phyloP scores from a whole-genome alignment of 257 asterid genomes.

The Solanum bulbocastanum region DNA sequence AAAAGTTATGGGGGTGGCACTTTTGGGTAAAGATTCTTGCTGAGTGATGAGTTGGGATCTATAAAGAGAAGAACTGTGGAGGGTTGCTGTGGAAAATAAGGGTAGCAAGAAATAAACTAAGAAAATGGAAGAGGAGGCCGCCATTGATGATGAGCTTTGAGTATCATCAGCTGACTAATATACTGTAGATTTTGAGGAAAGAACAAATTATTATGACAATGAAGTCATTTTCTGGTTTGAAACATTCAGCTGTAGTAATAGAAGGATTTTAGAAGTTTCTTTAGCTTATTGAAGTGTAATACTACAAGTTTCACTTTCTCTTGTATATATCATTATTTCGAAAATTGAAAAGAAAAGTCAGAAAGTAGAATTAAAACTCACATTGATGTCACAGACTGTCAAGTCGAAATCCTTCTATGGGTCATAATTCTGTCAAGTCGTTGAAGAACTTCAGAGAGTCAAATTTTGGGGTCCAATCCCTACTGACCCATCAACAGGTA shows the following conservation, averaged over 20 bases:
- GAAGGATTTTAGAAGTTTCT: too few relatives aligned
- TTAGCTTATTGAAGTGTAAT: neutral
- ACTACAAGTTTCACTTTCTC: neutral
- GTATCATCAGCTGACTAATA: neutral
- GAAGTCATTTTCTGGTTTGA: neutral
- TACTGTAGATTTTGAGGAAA: neutral
- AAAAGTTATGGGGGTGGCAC: conserved; percentile 23
- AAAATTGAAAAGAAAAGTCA: too few relatives aligned
- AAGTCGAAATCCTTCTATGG: neutral
- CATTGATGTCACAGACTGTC: too few relatives aligned
- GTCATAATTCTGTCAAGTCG: neutral
- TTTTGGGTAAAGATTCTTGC: neutral
- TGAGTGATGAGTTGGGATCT: conserved; percentile 8
- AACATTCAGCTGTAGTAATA: too few relatives aligned
- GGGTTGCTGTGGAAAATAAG: conserved; percentile 16
- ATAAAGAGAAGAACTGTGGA: conserved; percentile 13
- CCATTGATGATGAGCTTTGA: conserved; percentile 10
- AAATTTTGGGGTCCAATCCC: neutral
- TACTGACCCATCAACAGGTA: neutral
- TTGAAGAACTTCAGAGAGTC: neutral
- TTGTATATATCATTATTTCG: neutral
- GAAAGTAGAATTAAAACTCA: too few relatives aligned
- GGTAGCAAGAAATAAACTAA: conserved; percentile 10
- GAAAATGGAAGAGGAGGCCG: neutral
- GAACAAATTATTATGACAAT: neutral